Conservation (phyloP, 805 yeast genomes). For the Kodamaea leandrae region DNA sequence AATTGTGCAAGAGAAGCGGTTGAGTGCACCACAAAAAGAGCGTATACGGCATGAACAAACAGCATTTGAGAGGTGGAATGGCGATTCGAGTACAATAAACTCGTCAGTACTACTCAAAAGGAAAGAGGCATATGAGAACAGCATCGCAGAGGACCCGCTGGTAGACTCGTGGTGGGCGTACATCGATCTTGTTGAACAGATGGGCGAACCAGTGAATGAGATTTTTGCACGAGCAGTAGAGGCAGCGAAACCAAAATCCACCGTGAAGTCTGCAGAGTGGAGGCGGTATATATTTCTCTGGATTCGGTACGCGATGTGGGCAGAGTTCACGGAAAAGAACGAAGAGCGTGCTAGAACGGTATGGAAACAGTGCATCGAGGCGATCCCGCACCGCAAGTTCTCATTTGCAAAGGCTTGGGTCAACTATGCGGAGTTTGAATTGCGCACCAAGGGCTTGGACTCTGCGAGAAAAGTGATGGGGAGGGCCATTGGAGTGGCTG, state of each 20-base stretch:
- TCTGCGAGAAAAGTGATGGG: constrained; percentile 72
- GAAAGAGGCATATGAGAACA: constrained; percentile 50
- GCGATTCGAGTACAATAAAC: constrained; percentile 54
- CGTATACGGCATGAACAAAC: constrained; percentile 41
- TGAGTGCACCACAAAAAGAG: constrained; percentile 31
- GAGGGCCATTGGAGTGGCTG: constrained; percentile 57
- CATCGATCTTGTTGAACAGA: constrained; percentile 45
- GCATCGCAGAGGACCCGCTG: constrained; percentile 42
- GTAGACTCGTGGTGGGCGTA: constrained; percentile 87
- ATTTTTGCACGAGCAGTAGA: constrained; percentile 5
- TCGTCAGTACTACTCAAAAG: constrained; percentile 53
- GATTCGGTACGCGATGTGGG: constrained; percentile 61
- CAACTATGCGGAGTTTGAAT: constrained; percentile 64
- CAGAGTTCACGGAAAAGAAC: constrained; percentile 50
- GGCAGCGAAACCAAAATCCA: no score
- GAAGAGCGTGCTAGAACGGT: constrained; percentile 45
- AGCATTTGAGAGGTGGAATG: constrained; percentile 64
- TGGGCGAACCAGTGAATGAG: constrained; percentile 23
- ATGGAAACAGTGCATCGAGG: constrained; percentile 48
- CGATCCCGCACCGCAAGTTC: constrained; percentile 58
- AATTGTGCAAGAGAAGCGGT: constrained; percentile 34
- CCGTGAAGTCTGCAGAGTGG: no score
- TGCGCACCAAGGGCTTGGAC: constrained; percentile 51
- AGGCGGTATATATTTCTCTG: constrained; percentile 66
- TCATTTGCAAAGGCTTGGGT: constrained; percentile 78